Evolutionary conservation across 768 basidiomycete genomes (phyloP).

Genomic region (Artomyces pyxidatus): DNA sequence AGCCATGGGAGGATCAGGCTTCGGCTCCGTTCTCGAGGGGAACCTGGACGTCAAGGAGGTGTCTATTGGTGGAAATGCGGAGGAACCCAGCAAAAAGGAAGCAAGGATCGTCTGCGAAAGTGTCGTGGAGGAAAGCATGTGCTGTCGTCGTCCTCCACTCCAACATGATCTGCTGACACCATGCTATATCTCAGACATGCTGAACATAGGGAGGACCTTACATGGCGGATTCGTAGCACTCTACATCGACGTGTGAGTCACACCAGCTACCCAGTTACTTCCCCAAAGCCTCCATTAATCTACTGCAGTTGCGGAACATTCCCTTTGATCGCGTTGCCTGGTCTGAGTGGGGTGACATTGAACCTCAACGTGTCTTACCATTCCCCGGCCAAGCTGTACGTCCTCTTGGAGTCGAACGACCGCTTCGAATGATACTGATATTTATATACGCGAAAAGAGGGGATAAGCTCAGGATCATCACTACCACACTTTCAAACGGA

Average conservation of each 20-base stretch:
- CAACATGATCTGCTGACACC: too few species aligned
- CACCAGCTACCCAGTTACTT: too few species aligned
- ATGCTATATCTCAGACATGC: too few species aligned
- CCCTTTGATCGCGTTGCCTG: background rate
- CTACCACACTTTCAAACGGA: background rate
- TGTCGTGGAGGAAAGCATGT: too few species aligned
- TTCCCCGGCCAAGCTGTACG: conserved; percentile 1
- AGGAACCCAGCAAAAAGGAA: background rate
- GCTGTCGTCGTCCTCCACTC: too few species aligned
- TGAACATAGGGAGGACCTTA: too few species aligned
- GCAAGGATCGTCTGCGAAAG: background rate
- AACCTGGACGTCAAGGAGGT: background rate
- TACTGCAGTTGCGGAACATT: too few species aligned
- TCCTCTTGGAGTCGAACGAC: too few species aligned
- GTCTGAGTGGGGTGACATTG: background rate
- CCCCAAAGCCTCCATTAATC: too few species aligned
- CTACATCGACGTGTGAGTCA: too few species aligned
- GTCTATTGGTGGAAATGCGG: background rate
- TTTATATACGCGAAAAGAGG: background rate
- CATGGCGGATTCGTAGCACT: too few species aligned
- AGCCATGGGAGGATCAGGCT: background rate
- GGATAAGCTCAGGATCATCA: background rate
- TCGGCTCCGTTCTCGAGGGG: background rate
- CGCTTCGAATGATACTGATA: too few species aligned
- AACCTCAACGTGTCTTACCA: conserved; percentile 2